These are phyloP conservation scores for Angophora floribunda DNA, from an alignment of 345 rosid species.

Conservation along the genomic window DNA sequence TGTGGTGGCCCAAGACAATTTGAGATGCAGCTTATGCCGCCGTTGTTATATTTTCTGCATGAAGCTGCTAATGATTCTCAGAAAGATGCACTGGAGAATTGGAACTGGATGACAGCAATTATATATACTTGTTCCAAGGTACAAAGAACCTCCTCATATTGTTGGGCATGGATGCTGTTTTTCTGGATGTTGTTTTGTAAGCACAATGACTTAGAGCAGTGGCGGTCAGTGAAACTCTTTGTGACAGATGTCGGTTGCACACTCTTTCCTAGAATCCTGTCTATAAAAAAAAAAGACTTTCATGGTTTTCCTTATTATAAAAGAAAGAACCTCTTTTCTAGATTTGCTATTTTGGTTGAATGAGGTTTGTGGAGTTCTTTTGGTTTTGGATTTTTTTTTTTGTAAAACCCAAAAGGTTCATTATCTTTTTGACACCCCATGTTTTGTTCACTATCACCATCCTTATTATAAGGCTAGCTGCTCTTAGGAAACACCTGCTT, in stretches of 20 bases:
- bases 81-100: slow-evolving; percentile 39
- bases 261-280: not conserved
- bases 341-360: not conserved
- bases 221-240: not conserved
- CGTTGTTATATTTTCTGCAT: slow-evolving; percentile 65
- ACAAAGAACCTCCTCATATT: not conserved
- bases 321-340: not conserved
- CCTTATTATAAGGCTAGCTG: not conserved
- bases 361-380: not conserved
- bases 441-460: not conserved
- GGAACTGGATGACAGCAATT: slow-evolving; percentile 88
- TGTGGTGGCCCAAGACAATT: slow-evolving; percentile 59
- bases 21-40: slow-evolving; percentile 94
- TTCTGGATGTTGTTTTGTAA: not conserved
- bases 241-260: not conserved
- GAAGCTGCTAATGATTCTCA: slow-evolving; percentile 44
- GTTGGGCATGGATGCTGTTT: not conserved
- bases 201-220: not conserved
- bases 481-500: not conserved
- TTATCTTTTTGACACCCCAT: not conserved
- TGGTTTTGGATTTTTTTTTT: not conserved
- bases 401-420: not conserved
- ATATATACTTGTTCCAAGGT: slow-evolving; percentile 81
- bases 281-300: not conserved
- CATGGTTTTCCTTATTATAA: not conserved